phyloP scores from a whole-genome alignment of 75 land plant species.

The Sequoiadendron giganteum region DNA sequence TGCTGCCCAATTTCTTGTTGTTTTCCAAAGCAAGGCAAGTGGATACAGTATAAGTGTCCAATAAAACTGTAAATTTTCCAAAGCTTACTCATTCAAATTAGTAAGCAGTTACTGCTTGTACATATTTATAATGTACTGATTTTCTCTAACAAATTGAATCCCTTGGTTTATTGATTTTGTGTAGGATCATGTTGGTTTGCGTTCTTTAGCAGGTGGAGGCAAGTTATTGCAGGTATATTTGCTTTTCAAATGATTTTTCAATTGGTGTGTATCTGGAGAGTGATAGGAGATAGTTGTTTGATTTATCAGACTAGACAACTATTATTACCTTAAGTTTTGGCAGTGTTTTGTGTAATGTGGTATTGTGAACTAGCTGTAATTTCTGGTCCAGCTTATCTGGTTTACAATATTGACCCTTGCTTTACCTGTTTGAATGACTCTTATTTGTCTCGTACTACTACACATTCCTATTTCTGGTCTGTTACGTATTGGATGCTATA shows the following conservation, averaged over 20 bases:
- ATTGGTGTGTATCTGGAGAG: neutral
- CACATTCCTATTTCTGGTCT: neutral
- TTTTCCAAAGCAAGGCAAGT: slow-evolving; percentile 68
- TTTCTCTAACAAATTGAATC: slow-evolving; percentile 6
- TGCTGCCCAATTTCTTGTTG: slow-evolving; percentile 94
- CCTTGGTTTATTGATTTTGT: slow-evolving; percentile 11
- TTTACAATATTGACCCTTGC: neutral
- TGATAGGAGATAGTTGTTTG: neutral
- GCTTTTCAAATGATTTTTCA: neutral
- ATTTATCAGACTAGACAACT: neutral
- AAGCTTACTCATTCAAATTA: neutral
- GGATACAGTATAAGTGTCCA: neutral
- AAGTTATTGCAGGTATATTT: slow-evolving; percentile 85
- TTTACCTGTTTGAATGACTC: neutral
- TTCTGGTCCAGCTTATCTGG: neutral
- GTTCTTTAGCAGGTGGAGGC: slow-evolving; percentile 97
- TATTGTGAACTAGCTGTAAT: neutral
- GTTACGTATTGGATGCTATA: neutral
- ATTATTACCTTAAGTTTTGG: neutral
- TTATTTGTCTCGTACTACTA: neutral
- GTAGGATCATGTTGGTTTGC: slow-evolving; percentile 92
- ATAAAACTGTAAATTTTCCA: neutral
- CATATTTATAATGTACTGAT: slow-evolving; percentile 6
- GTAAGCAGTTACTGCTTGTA: slow-evolving; percentile 6
- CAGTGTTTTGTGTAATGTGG: neutral